These are phyloP conservation scores for Gloeostereum incarnatum DNA, from an alignment of 768 basidiomycete species.

Conservation along the genomic window DNA sequence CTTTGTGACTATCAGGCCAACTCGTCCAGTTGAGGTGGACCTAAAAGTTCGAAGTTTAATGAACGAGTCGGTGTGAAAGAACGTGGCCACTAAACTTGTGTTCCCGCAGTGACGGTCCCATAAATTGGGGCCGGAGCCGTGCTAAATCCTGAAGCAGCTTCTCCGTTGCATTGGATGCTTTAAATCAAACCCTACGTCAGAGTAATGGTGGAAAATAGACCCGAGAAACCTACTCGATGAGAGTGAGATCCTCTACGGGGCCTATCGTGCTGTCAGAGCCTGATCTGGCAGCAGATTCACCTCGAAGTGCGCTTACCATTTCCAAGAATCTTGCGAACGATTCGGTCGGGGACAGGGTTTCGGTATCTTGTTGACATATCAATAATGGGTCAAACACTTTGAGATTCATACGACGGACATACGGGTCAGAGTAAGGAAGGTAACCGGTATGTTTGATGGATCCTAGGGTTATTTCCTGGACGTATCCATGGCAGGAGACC, in stretches of 20 bases:
- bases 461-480: constrained; percentile 24
- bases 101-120: constrained; percentile 31
- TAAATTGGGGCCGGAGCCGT: constrained; percentile 27
- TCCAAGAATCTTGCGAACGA: constrained; percentile 31
- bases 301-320: constrained; percentile 18
- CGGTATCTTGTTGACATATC: too few species aligned
- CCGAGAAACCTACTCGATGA: constrained; percentile 24
- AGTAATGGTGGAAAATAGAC: neutral
- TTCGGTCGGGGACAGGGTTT: constrained; percentile 26
- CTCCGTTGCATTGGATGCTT: constrained; percentile 25
- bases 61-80: constrained; percentile 25
- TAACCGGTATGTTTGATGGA: constrained; percentile 26
- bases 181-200: neutral
- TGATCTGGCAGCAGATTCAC: neutral
- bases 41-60: too few species aligned
- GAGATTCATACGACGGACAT: too few species aligned
- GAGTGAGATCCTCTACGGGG: constrained; percentile 24
- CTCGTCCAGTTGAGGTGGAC: too few species aligned
- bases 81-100: constrained; percentile 29
- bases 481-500: constrained; percentile 37
- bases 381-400: too few species aligned
- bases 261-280: constrained; percentile 14
- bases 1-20: too few species aligned
- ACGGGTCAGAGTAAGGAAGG: constrained; percentile 28
- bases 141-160: constrained; percentile 16